Evolutionary conservation across 2,329 filamentous ascomycete species (phyloP).

Genomic region (Madurella fahalii): DNA sequence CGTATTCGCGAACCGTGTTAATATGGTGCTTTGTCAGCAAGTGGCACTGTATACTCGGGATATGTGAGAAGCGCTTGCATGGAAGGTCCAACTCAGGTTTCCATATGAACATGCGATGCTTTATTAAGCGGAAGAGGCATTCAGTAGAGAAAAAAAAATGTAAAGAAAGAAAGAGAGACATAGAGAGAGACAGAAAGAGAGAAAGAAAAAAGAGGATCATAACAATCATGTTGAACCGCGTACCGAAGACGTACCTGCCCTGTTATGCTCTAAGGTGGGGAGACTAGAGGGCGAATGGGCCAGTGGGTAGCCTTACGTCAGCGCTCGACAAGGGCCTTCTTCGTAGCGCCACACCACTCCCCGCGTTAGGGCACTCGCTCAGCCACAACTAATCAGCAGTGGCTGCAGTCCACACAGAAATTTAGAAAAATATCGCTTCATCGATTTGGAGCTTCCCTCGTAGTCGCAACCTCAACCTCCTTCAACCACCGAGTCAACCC

Average conservation of each 20-base stretch:
- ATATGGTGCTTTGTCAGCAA: not conserved
- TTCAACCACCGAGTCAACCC: constrained; percentile 27
- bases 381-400: constrained; percentile 24
- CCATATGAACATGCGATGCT: not conserved
- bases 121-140: too few relatives aligned
- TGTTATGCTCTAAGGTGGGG: not conserved
- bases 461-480: constrained; percentile 26
- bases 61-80: not conserved
- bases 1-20: constrained; percentile 10
- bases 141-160: too few relatives aligned
- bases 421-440: constrained; percentile 29
- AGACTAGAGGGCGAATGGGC: not conserved
- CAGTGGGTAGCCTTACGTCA: constrained; percentile 4
- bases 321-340: not conserved
- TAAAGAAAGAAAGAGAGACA: too few relatives aligned
- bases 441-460: constrained; percentile 23
- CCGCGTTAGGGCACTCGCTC: constrained; percentile 27
- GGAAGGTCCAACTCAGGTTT: not conserved
- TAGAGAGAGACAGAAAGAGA: too few relatives aligned
- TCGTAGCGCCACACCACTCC: constrained; percentile 19
- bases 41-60: not conserved
- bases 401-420: constrained; percentile 30
- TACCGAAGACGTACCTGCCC: not conserved
- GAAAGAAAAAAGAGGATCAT: too few relatives aligned
- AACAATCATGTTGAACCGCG: too few relatives aligned